phyloP scores from a whole-genome alignment of 768 basidiomycete species.

The Collybiopsis luxurians region DNA sequence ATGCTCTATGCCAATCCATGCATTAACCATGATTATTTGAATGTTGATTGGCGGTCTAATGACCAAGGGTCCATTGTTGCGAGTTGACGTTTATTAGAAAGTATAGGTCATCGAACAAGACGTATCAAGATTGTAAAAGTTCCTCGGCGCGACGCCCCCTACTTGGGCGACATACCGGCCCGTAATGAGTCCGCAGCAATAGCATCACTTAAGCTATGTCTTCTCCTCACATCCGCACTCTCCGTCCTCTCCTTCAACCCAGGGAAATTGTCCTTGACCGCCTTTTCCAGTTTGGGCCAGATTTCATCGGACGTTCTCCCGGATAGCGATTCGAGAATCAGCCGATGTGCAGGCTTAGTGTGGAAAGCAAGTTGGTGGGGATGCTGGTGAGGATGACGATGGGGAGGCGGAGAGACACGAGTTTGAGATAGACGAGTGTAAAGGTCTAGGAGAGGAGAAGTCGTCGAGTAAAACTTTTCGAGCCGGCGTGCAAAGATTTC shows the following conservation, averaged over 20 bases:
- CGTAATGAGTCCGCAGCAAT: conserved; percentile 30
- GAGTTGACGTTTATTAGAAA: no score
- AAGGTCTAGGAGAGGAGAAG: conserved; percentile 77
- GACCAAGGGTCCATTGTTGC: no score
- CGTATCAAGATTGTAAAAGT: no score
- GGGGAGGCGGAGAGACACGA: conserved; percentile 19
- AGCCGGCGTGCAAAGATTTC: conserved; percentile 78
- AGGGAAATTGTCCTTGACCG: conserved; percentile 59
- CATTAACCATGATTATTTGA: no score
- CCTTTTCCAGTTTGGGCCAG: conserved; percentile 77
- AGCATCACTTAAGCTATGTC: conserved; percentile 54
- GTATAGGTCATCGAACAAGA: no score
- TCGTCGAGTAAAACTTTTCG: conserved; percentile 72
- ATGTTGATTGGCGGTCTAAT: no score
- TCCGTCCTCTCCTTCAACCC: conserved; percentile 49
- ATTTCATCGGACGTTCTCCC: conserved; percentile 86
- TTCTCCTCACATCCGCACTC: conserved; percentile 37
- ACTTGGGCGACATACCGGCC: conserved; percentile 2
- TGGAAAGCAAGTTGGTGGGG: conserved; percentile 51
- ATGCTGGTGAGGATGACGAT: conserved; percentile 35
- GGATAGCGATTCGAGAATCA: conserved; percentile 57
- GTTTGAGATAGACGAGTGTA: conserved; percentile 42
- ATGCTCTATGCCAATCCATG: no score
- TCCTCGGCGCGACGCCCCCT: no score
- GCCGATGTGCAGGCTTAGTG: conserved; percentile 36